phyloP scores from a whole-genome alignment of 2,329 filamentous ascomycete species.

The Aspergillus awamori region DNA sequence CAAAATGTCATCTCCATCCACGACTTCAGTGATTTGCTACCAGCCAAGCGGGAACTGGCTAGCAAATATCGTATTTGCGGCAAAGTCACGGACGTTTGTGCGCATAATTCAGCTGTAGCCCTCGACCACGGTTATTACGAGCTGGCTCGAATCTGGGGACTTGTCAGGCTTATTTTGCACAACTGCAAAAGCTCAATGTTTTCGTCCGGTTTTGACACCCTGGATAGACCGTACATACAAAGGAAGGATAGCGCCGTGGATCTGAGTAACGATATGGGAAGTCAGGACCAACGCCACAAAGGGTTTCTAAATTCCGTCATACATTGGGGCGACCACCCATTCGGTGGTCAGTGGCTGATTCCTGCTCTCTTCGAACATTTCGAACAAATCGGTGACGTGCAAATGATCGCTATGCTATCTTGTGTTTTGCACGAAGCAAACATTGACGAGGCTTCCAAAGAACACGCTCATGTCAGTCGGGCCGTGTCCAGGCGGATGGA shows the following conservation, averaged over 20 bases:
- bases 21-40: slow-evolving; percentile 70
- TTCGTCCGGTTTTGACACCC: slow-evolving; percentile 62
- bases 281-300: slow-evolving; percentile 39
- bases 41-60: slow-evolving; percentile 76
- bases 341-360: slow-evolving; percentile 60
- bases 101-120: slow-evolving; percentile 79
- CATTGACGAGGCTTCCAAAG: slow-evolving; percentile 38
- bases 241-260: slow-evolving; percentile 39
- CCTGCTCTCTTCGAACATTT: slow-evolving; percentile 62
- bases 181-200: slow-evolving; percentile 74
- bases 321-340: slow-evolving; percentile 61
- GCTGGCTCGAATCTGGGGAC: slow-evolving; percentile 79
- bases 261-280: slow-evolving; percentile 31
- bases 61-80: slow-evolving; percentile 82
- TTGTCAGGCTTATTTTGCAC: slow-evolving; percentile 75
- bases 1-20: slow-evolving; percentile 76
- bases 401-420: slow-evolving; percentile 68
- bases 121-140: slow-evolving; percentile 70
- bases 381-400: slow-evolving; percentile 62
- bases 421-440: slow-evolving; percentile 60
- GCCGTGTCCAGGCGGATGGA: slow-evolving; percentile 43
- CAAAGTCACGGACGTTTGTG: slow-evolving; percentile 76
- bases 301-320: slow-evolving; percentile 49
- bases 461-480: slow-evolving; percentile 18
- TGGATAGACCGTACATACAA: slow-evolving; percentile 60